Evolutionary conservation across 225 moss, liverwort and hornwort species (phyloP), one percentile per base, ranked within the genome.

Genomic region (Pseudoscleropodium purum): DNA sequence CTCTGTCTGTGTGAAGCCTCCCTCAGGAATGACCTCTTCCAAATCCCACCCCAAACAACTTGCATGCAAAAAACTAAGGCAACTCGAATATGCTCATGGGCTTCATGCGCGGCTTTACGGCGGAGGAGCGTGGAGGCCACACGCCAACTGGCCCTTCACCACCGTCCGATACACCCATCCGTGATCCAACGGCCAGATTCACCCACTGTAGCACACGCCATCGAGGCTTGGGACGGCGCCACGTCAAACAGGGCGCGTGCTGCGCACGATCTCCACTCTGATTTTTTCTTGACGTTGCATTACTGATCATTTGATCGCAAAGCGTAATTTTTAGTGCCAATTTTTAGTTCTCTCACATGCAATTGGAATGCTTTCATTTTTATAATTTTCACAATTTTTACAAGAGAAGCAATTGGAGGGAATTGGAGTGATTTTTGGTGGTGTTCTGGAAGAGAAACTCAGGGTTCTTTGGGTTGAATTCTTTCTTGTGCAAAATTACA

Each of bases 231-330:
- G 8, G 8, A 39, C 26, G 61, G 18, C 77, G 88, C 92, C 94
- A 92, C 92, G 92, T 94, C 81, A 26, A 5, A 26, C 2, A 3
- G 3, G 81, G 89, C 85, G 88, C 87, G 92, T 92, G 92, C 3
- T 20, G 20, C 8, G n/a, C 91, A 92, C 92, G 73, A 62, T 65
- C 79, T 60, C 37, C 4, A 15, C 4, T 33, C 30, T 11, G 18
- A 39, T 34, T 67, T 88, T 67, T 90, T 86, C 90, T 92, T 87
- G 89, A 30, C 30, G 23, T 45, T 26, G 67, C 84, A 74, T 33
- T 67, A 18, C 67, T 68, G 52, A 26, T 31, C 47, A 25, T 16
- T 79, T 11, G 59, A 26, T 8, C 57, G 17, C 39, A 5, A 23
- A 25, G 56, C 14, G 24, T 27, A 11, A 7, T n/a, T 4, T 2